These are phyloP conservation scores for Barnettozyma botsteinii DNA, from an alignment of 805 yeast genomes.

Conservation along the genomic window DNA sequence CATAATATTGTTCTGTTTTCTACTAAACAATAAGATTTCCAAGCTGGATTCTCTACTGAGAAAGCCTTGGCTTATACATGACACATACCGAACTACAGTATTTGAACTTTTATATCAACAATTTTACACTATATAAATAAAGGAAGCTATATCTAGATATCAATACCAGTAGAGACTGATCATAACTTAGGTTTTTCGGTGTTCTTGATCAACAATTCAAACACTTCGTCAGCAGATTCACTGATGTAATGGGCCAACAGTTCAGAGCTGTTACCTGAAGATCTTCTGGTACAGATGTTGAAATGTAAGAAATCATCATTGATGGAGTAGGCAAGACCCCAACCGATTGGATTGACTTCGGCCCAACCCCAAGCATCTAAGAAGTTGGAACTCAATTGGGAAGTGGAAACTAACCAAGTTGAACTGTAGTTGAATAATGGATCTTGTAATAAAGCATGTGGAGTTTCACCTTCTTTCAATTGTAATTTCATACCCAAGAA, in stretches of 20 bases:
- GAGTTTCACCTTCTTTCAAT: constrained; percentile 48
- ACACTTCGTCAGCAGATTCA: constrained; percentile 78
- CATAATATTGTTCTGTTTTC: no score
- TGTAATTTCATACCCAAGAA: constrained; percentile 80
- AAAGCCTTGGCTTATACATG: no score
- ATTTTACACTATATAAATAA: no score
- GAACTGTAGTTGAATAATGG: constrained; percentile 70
- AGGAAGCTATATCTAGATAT: no score
- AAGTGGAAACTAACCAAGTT: constrained; percentile 83
- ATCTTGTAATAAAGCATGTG: constrained; percentile 66
- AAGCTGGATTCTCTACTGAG: no score
- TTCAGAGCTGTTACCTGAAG: constrained; percentile 49
- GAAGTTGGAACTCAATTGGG: constrained; percentile 79
- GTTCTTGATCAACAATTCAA: constrained; percentile 43
- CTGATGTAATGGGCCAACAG: constrained; percentile 62
- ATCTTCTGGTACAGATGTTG: constrained; percentile 71
- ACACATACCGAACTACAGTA: no score
- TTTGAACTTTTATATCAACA: no score
- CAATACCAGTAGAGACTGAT: no score
- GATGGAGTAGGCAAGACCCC: constrained; percentile 91
- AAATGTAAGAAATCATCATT: constrained; percentile 81
- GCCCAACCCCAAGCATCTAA: constrained; percentile 96
- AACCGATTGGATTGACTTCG: constrained; percentile 89
- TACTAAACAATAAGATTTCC: no score
- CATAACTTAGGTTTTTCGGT: constrained; percentile 14